phyloP scores from a whole-genome alignment of 176 grass and related monocot genomes.

The Eragrostis curvula region DNA sequence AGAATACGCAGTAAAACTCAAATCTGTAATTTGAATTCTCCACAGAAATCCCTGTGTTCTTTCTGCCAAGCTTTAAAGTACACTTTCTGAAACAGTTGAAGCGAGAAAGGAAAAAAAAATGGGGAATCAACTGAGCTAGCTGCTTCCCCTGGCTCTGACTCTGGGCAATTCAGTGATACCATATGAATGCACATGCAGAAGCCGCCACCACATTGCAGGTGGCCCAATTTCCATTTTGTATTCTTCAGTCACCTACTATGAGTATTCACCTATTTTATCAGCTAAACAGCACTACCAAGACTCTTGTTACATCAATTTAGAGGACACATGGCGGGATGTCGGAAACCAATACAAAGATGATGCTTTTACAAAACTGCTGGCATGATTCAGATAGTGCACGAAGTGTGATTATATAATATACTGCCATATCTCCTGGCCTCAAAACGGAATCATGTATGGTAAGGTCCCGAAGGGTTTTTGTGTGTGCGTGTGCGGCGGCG shows the following conservation, averaged over 20 bases:
- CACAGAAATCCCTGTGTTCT: background rate
- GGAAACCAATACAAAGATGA: background rate
- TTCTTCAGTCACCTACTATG: background rate
- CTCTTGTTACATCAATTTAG: background rate
- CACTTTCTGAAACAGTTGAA: background rate
- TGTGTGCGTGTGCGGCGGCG: too few relatives aligned
- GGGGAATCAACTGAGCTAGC: background rate
- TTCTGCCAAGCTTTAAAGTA: background rate
- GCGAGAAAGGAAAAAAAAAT: background rate
- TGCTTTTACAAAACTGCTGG: background rate
- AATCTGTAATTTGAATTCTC: background rate
- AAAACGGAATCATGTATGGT: background rate
- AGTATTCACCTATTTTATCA: background rate
- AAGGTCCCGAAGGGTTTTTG: too few relatives aligned
- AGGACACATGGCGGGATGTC: background rate
- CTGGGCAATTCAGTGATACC: background rate
- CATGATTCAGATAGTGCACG: background rate
- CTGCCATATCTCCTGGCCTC: background rate
- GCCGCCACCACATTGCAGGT: slow-evolving; percentile 38
- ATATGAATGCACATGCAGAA: slow-evolving; percentile 41
- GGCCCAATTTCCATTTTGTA: slow-evolving; percentile 29
- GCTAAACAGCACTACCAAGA: background rate
- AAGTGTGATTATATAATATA: background rate
- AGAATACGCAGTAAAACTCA: background rate
- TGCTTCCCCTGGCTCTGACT: background rate